Evolutionary conservation across 192 early-diverging fungal genomes (phyloP).

Genomic region (Helicostylum pulchrum): DNA sequence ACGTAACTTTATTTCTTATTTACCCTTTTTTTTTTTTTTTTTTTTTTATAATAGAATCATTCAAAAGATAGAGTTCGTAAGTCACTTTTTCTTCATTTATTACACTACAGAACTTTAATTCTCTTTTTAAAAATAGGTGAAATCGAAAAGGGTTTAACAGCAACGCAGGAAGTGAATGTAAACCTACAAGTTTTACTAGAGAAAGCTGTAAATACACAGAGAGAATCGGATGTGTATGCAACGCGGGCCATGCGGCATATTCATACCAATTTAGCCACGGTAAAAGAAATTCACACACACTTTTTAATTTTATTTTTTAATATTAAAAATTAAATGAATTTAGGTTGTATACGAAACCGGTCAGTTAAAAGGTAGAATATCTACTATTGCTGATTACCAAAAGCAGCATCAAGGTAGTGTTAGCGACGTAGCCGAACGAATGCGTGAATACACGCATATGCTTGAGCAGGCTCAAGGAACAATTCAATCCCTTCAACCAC

Average conservation of each 20-base stretch:
- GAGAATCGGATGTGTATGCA: constrained; percentile 25
- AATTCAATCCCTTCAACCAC: constrained; percentile 13
- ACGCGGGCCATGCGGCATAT: constrained; percentile 25
- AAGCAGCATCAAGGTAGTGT: constrained; percentile 24
- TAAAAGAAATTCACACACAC: not conserved
- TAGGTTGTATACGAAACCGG: constrained; percentile 25
- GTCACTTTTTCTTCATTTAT: not conserved
- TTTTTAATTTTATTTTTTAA: not conserved
- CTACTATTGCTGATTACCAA: constrained; percentile 26
- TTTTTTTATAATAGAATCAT: constrained; percentile 8
- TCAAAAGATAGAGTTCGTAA: constrained; percentile 23
- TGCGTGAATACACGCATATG: constrained; percentile 32
- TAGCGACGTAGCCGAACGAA: constrained; percentile 20
- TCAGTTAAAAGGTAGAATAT: constrained; percentile 20
- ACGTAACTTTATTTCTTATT: constrained; percentile 7
- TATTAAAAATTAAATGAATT: no score
- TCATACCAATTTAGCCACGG: constrained; percentile 25
- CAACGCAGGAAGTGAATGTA: constrained; percentile 36
- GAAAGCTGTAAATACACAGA: constrained; percentile 27
- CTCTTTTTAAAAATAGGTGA: constrained; percentile 6
- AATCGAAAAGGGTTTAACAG: constrained; percentile 26
- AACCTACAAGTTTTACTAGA: constrained; percentile 30
- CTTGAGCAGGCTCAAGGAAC: constrained; percentile 36
- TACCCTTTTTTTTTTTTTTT: constrained; percentile 3
- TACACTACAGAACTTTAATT: not conserved